Percentiles rank a stretch among this genome's conserved stretches.
These are phyloP conservation scores for Plasmodium ovale DNA, from an alignment of 169 alveolate genomes.

Conservation along the genomic window DNA sequence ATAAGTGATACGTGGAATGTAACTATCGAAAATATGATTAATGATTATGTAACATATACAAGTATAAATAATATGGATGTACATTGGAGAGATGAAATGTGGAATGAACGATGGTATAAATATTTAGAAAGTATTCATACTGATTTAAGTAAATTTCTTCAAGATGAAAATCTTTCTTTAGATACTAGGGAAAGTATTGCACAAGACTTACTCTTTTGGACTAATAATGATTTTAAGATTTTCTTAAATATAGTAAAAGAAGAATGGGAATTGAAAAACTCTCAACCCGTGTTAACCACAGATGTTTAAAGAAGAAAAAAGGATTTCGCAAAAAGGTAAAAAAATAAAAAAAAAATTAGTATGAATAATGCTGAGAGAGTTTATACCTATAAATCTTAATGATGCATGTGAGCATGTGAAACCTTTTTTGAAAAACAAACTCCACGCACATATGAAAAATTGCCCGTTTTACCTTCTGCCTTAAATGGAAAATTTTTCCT, in stretches of 20 bases:
- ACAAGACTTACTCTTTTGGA: neutral
- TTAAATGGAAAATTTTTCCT: too few relatives aligned
- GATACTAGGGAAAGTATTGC: neutral
- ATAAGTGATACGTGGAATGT: neutral
- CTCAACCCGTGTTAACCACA: too few relatives aligned
- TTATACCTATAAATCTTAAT: too few relatives aligned
- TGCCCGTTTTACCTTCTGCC: too few relatives aligned
- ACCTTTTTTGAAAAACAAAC: too few relatives aligned
- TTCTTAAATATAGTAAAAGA: constrained; percentile 20
- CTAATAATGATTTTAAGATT: neutral
- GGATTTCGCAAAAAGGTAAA: too few relatives aligned
- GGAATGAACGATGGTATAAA: constrained; percentile 11
- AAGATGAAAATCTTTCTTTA: neutral
- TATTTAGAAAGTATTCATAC: constrained; percentile 14
- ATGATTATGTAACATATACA: neutral
- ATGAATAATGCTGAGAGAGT: too few relatives aligned
- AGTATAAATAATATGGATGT: neutral
- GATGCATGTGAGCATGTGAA: too few relatives aligned
- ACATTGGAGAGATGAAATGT: constrained; percentile 24
- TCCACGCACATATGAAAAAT: too few relatives aligned
- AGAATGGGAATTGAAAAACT: too few relatives aligned
- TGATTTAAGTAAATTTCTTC: neutral
- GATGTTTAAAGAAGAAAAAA: too few relatives aligned
- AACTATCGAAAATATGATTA: constrained; percentile 1
- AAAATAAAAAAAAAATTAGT: too few relatives aligned